Evolutionary conservation across 371 early-diverging fungal genomes (phyloP).

Genomic region (Nematocida displodere): DNA sequence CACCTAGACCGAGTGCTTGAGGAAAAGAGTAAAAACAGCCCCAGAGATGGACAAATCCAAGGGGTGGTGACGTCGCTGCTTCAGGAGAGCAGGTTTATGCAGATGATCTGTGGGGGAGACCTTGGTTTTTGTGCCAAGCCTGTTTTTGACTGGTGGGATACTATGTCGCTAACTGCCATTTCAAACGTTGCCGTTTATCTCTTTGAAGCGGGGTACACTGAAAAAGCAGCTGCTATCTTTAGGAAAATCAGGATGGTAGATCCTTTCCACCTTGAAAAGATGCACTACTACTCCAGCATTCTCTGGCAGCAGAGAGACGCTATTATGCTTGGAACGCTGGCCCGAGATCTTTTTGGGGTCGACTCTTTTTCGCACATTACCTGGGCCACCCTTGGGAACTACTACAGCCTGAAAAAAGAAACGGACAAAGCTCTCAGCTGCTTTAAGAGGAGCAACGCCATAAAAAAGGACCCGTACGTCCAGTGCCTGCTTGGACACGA

Average conservation of each 20-base stretch:
- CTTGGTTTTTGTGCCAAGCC: background rate
- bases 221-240: constrained; percentile 49
- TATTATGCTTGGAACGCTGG: constrained; percentile 55
- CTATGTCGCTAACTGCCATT: constrained; percentile 7
- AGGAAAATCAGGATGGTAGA: constrained; percentile 55
- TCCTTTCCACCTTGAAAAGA: constrained; percentile 51
- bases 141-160: too few species aligned
- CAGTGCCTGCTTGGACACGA: constrained; percentile 64
- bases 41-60: background rate
- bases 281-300: constrained; percentile 64
- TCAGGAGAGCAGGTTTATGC: constrained; percentile 1
- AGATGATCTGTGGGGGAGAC: constrained; percentile 10
- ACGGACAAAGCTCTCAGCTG: constrained; percentile 54
- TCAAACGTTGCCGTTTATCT: constrained; percentile 7
- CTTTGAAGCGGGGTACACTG: constrained; percentile 33
- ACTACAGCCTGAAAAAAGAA: constrained; percentile 59
- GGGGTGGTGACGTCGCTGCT: background rate
- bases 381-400: constrained; percentile 64
- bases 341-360: constrained; percentile 56
- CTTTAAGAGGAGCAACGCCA: constrained; percentile 57
- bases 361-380: constrained; percentile 51
- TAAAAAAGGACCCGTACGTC: constrained; percentile 59
- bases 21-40: background rate
- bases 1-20: background rate
- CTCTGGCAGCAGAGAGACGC: constrained; percentile 62